Evolutionary conservation across 495 filamentous ascomycete genomes (phyloP), one percentile per base, ranked within the genome.

Genomic region (Aspergillus mulundensis): DNA sequence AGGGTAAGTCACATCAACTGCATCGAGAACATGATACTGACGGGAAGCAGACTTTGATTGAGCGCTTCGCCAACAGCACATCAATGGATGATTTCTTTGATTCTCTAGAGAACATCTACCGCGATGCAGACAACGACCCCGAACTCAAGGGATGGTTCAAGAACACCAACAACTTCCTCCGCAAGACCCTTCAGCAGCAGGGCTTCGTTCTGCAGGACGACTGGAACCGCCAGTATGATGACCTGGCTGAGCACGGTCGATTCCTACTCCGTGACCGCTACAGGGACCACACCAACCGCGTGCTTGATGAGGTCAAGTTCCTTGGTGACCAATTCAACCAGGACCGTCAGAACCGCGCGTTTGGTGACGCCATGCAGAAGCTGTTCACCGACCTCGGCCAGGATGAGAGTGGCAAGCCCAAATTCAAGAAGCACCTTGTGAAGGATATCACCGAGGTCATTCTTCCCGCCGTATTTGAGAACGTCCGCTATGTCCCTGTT

Each of bases 11-110:
- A 15, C 2, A 3, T n/a, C 38, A 32, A 25, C 19, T 1, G 8
- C 8, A 46, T 52, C 11, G 19, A 10, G 10, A 44, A 41, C 47
- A 21, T 79, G 18, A 28, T 11, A 28, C 43, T 87, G 70, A 88
- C 38, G 50, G 53, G 28, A 62, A 71, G 10, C 67, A 92, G 89
- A 87, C 82, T 14, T 79, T 98, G 18, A 84, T 97, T 57, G 95
- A 98, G 77, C 87, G 94, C 44, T 97, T 97, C 61, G 94, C 94
- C 66, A 97, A 97, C 71, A 86, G 84, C 68, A 98, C 94, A 7
- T 96, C 91, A 1, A 77, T 82, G 38, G 87, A 95, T 58, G 90
- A 95, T 67, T 71, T 97, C 34, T 88, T 95, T 68, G 87, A 87
- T 42, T 84, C 93, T 1, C 85, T 98, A 67, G 88, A 95, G 64